These are phyloP conservation scores for Globisporangium camurandrum DNA, from an alignment of 352 stramenopile species.

Conservation along the genomic window DNA sequence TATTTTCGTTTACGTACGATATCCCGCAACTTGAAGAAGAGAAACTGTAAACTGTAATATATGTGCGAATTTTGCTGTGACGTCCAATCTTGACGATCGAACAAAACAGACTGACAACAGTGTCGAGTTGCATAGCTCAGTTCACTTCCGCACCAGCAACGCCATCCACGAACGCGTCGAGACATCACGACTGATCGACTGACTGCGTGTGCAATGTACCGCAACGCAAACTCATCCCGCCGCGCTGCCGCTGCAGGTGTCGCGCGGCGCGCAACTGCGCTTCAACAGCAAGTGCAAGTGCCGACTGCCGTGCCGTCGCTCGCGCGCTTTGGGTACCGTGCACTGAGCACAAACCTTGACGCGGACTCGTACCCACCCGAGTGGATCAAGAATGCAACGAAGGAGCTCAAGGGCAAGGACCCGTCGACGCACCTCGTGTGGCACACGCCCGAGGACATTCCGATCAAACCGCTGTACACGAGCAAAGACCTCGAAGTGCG, in stretches of 20 bases:
- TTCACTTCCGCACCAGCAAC: no score
- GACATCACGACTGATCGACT: not conserved
- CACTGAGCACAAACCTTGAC: conserved; percentile 26
- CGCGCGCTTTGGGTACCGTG: conserved; percentile 7
- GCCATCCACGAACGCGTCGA: not conserved
- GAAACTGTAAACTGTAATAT: no score
- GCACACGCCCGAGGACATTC: conserved; percentile 89
- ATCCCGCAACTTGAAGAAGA: no score
- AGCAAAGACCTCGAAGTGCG: conserved; percentile 57
- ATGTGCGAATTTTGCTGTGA: no score
- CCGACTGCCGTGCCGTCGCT: not conserved
- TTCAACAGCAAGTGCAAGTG: not conserved
- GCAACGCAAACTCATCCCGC: conserved; percentile 5
- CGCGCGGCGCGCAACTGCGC: not conserved
- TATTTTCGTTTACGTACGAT: no score
- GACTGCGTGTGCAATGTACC: no score
- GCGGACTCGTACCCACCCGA: conserved; percentile 29
- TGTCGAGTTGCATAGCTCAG: no score
- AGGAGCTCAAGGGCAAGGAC: conserved; percentile 84
- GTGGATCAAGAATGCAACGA: conserved; percentile 50
- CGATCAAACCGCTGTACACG: conserved; percentile 95
- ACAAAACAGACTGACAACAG: no score
- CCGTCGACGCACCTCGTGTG: conserved; percentile 61
- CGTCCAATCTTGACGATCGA: no score
- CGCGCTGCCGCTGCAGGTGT: not conserved